phyloP scores from a whole-genome alignment of 78 protist genomes.

The Creolimax fragrantissima region DNA sequence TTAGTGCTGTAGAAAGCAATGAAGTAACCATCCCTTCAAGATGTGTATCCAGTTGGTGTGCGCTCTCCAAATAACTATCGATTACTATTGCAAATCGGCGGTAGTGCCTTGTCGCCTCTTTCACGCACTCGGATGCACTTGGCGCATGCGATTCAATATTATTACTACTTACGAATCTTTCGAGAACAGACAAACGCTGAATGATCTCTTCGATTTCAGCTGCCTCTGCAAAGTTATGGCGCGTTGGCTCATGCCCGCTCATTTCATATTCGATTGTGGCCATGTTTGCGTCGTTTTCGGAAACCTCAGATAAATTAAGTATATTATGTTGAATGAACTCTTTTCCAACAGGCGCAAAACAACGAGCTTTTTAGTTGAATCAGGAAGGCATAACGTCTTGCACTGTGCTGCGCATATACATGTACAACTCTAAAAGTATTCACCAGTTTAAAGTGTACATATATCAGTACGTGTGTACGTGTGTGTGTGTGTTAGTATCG shows the following conservation, averaged over 20 bases:
- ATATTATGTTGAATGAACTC: background rate
- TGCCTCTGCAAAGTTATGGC: background rate
- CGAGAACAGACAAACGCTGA: background rate
- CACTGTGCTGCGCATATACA: background rate
- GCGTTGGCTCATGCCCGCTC: background rate
- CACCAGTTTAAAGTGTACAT: background rate
- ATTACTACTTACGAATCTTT: background rate
- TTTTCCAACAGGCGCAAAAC: too few relatives aligned
- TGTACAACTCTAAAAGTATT: background rate
- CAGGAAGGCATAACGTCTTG: too few relatives aligned
- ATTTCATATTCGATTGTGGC: background rate
- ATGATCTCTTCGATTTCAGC: background rate
- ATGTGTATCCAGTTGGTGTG: background rate
- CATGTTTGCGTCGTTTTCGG: background rate
- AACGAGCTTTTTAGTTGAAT: too few relatives aligned
- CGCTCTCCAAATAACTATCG: background rate
- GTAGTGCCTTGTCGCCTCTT: background rate
- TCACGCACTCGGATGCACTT: background rate
- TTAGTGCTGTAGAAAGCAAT: background rate
- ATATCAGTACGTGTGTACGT: background rate
- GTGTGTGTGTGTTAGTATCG: background rate
- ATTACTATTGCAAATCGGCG: background rate
- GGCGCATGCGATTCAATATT: background rate
- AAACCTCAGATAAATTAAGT: background rate
- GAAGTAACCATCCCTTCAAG: background rate